Evolutionary conservation across 208 protist genomes (phyloP).

Genomic region (Acanthamoeba divionensis): DNA sequence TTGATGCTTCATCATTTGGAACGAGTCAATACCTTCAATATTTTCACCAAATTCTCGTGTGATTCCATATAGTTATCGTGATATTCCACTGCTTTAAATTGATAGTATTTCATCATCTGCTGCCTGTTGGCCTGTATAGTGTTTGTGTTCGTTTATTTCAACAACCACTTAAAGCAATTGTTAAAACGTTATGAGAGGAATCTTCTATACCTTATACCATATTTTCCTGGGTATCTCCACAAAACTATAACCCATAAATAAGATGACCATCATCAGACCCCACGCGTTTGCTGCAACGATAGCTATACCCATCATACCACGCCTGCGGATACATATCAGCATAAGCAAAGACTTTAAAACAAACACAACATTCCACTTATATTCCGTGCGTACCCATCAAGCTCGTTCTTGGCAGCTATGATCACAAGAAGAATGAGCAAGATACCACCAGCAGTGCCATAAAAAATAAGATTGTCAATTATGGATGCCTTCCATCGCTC

Average conservation of each 20-base stretch:
- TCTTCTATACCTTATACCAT: background rate
- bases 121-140: background rate
- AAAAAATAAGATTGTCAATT: conserved; percentile 57
- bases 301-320: conserved; percentile 15
- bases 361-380: background rate
- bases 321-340: background rate
- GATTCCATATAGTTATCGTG: conserved; percentile 16
- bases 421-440: background rate
- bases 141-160: background rate
- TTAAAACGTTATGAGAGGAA: background rate
- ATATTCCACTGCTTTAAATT: background rate
- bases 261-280: conserved; percentile 51
- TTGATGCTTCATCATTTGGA: background rate
- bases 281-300: conserved; percentile 52
- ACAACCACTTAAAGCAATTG: background rate
- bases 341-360: background rate
- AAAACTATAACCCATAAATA: conserved; percentile 53
- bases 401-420: background rate
- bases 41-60: conserved; percentile 35
- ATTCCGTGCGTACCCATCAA: background rate
- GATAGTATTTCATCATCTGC: conserved; percentile 27
- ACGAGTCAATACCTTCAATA: background rate
- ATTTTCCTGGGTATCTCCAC: conserved; percentile 56
- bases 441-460: conserved; percentile 46
- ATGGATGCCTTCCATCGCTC: conserved; percentile 6